Percentiles rank a stretch among this genome's conserved stretches.
Conservation (phyloP, 345 rosid species). For the Psidium guajava region DNA sequence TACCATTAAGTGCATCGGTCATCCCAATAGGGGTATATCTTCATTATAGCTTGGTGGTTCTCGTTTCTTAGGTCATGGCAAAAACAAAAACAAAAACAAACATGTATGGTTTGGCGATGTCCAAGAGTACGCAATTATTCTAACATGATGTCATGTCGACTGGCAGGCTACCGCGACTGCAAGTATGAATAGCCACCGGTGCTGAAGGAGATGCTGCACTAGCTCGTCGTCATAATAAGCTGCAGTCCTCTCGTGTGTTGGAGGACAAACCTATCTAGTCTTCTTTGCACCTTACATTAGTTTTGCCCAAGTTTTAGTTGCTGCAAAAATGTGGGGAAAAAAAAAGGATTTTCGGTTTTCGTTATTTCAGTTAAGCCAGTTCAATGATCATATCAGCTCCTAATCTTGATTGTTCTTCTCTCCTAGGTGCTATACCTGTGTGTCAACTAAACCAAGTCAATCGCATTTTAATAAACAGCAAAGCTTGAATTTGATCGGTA, state of each 20-base stretch:
- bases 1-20: background rate
- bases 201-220: background rate
- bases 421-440: background rate
- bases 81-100: background rate
- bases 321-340: background rate
- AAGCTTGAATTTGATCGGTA: background rate
- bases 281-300: background rate
- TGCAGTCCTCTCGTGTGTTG: background rate
- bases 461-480: background rate
- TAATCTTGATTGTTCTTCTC: background rate
- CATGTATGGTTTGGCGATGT: background rate
- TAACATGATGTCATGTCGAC: background rate
- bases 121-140: background rate
- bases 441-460: background rate
- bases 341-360: background rate
- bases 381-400: background rate
- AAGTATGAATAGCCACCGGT: slow-evolving; percentile 2
- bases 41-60: background rate
- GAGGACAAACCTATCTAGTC: background rate
- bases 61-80: background rate
- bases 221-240: background rate
- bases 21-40: background rate
- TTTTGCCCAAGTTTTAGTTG: background rate
- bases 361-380: background rate
- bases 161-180: slow-evolving; percentile 49